Conservation (phyloP, 345 rosid genomes). For the Lepidium sativum region DNA sequence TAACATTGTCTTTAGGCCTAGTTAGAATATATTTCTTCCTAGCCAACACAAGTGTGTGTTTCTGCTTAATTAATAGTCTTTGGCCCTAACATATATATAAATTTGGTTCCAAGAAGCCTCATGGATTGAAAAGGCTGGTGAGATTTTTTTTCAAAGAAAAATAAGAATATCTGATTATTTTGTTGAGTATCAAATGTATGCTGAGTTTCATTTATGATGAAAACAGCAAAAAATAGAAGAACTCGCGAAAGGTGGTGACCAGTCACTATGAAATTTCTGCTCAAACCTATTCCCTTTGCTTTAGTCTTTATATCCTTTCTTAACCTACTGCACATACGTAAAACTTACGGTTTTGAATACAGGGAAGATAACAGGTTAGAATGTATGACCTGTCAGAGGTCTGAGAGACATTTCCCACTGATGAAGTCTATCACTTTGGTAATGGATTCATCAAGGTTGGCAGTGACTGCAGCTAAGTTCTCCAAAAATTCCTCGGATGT, state of each 20-base stretch:
- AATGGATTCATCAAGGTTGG: constrained; percentile 48
- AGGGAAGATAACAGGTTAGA: neutral
- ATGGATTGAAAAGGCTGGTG: too few relatives aligned
- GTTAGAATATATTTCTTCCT: neutral
- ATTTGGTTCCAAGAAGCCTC: too few relatives aligned
- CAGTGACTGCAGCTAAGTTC: constrained; percentile 63
- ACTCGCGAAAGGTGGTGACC: neutral
- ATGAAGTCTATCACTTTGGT: constrained; percentile 55
- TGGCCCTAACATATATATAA: too few relatives aligned
- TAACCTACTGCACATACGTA: neutral
- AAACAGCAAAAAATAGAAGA: neutral
- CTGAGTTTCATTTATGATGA: neutral
- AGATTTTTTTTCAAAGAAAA: neutral
- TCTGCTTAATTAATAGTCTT: too few relatives aligned
- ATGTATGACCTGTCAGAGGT: constrained; percentile 40
- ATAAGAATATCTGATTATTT: neutral
- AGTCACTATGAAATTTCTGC: neutral
- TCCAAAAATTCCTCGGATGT: constrained; percentile 64
- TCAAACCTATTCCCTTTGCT: neutral
- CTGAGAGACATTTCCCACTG: constrained; percentile 57
- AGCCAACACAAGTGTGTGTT: neutral
- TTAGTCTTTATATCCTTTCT: neutral
- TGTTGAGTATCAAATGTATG: constrained; percentile 3
- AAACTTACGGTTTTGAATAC: neutral
- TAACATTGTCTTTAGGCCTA: neutral